Base-by-base conservation (phyloP, 2,329 filamentous ascomycete genomes). In the Emmonsia crescens region DNA sequence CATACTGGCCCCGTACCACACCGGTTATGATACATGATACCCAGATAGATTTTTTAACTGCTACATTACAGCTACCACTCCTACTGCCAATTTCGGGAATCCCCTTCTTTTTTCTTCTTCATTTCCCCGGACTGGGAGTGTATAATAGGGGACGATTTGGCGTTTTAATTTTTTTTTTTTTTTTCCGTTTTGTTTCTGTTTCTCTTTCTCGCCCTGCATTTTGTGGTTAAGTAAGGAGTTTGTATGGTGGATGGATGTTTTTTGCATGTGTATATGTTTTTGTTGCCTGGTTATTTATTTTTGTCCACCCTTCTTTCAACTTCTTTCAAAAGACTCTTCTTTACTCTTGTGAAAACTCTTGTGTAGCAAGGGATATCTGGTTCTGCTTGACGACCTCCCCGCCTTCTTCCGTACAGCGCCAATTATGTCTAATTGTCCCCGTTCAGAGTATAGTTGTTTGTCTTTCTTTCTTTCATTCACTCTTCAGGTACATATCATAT, bases 21-120 rank as follows among this genome's bases (percentile, higher is more conserved):
- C 33, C 54, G 36, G 54, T 27, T 57, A 33, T 57, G n/a, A 27
- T 57, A 19, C 21, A 38, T 57, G 54, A 57, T 57, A 57, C 54
- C 54, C 36, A 19, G 12, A 57, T 57, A 57, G 54, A 57, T 8
- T 33, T 19, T 52, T 40, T 24, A 14, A 27, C 6, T 42, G 2
- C 21, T 40, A 27, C 24, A 38, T 38, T 57, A 19, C 36, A 57
- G 27, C 36, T 27, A 29, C 54, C 31, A 3, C 54, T 27, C 33
- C 21, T 16, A 14, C 36, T 19, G n/a, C 27, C 19, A 31, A 10
- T 21, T 21, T 14, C 29, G 49, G 49, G 10, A n/a, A 5, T 16
- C 12, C 12, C 27, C 19, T 6, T 52, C 33, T 54, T 33, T 33
- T 38, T 55, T 42, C 14, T 10, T 54, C 19, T 27, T 42, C 52